phyloP scores from a whole-genome alignment of 2,329 filamentous ascomycete genomes.

The Ustulina deusta region DNA sequence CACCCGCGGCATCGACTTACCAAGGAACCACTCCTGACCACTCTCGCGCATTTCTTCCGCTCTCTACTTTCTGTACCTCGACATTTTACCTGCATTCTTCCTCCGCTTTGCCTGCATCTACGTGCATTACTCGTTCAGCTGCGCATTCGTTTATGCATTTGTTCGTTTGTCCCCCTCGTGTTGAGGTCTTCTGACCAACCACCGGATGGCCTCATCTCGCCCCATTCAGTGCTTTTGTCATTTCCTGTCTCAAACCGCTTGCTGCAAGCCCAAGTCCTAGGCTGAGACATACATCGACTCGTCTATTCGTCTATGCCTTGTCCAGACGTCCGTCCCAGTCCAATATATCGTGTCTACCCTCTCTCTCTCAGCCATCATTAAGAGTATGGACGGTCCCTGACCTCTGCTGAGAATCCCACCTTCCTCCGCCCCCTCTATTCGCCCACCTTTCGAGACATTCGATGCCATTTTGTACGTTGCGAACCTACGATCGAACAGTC shows the following conservation, averaged over 20 bases:
- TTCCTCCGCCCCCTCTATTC: slow-evolving; percentile 4
- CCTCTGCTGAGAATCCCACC: slow-evolving; percentile 19
- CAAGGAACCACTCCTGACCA: neutral
- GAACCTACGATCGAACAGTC: slow-evolving; percentile 6
- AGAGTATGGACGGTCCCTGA: slow-evolving; percentile 38
- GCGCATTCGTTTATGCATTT: slow-evolving; percentile 24
- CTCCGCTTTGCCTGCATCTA: slow-evolving; percentile 11
- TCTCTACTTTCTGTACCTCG: slow-evolving; percentile 20
- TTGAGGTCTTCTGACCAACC: neutral
- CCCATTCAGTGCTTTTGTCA: slow-evolving; percentile 15
- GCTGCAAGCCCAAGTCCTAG: slow-evolving; percentile 27
- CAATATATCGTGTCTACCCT: slow-evolving; percentile 13
- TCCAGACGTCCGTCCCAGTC: slow-evolving; percentile 15
- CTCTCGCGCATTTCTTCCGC: neutral
- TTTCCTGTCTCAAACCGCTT: slow-evolving; percentile 30
- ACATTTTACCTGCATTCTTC: neutral
- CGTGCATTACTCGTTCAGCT: slow-evolving; percentile 1
- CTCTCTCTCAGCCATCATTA: slow-evolving; percentile 11
- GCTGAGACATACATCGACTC: slow-evolving; percentile 37
- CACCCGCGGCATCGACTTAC: slow-evolving; percentile 6
- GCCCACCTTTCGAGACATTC: neutral
- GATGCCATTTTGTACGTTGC: slow-evolving; percentile 13
- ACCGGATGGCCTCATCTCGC: slow-evolving; percentile 18
- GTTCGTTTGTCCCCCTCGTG: slow-evolving; percentile 1
- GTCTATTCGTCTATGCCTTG: slow-evolving; percentile 25